Evolutionary conservation across 805 yeast genomes (phyloP), one percentile per base, ranked within the genome.

Genomic region (Barnettozyma pratensis): DNA sequence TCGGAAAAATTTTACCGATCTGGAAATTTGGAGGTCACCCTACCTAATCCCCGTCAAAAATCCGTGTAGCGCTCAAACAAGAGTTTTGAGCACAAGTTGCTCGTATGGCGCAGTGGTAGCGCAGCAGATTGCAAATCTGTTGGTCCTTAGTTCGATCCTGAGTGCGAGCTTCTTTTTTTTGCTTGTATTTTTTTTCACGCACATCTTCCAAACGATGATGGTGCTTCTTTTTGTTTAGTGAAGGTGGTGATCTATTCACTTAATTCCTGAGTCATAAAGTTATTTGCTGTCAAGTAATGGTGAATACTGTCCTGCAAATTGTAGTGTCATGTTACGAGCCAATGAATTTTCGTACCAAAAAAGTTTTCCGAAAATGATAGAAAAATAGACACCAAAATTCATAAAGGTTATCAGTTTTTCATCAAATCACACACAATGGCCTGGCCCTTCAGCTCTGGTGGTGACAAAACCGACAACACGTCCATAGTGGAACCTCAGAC

Each of bases 81-180:
- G 19, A 19, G 3, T 19, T 19, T 19, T 19, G 19, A 19, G 19
- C 34, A 31, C 11, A 8, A 31, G 34, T 31, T 31, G 85, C 82
- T 77, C 74, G 83, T 77, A 76, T 87, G 90, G 95, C 94, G 90
- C 91, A 87, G 94, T 83, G 94, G 96, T 86, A 87, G 92, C 91
- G 95, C 94, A 85, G 90, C 88, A 84, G 96, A 87, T 87, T 87
- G 95, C 96, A 87, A 87, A 86, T 87, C 96, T 85, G 87, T 83
- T 85, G 95, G 96, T 87, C 94, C 90, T 84, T 81, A 84, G 96
- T 87, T 87, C 96, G 83, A 87, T 68, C 82, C 96, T 84, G 95
- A 84, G 88, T 78, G 83, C 84, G 80, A 83, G 89, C 94, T 85
- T 53, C 45, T 53, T 62, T 69, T 68, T 72, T 73, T 31, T 31